Percentiles rank a stretch among this genome's conserved stretches.
Conservation (phyloP, 805 yeast species). For the Metschnikowia kunwiensis region DNA sequence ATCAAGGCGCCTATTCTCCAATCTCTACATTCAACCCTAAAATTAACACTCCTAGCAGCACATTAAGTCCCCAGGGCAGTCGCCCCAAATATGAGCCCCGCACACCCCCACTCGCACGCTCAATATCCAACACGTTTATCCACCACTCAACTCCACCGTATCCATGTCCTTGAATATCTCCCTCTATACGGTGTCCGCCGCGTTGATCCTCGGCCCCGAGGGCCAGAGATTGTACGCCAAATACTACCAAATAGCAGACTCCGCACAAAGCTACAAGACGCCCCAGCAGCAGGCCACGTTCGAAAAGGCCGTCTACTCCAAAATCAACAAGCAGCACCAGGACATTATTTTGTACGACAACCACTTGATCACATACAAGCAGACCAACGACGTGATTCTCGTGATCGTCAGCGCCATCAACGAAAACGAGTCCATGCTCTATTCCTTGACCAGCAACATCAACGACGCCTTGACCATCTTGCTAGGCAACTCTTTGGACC, state of each 20-base stretch:
- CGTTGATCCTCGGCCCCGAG: slow-evolving; percentile 74
- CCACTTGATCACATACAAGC: slow-evolving; percentile 82
- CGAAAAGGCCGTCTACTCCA: slow-evolving; percentile 67
- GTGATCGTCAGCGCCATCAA: slow-evolving; percentile 69
- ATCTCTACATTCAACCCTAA: no score
- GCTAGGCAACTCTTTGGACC: slow-evolving; percentile 69
- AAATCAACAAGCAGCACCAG: slow-evolving; percentile 75
- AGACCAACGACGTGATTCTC: slow-evolving; percentile 69
- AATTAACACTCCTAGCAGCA: no score
- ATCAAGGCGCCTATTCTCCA: no score
- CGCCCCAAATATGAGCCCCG: background rate
- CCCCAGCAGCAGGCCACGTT: slow-evolving; percentile 69
- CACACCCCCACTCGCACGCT: background rate
- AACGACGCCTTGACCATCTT: slow-evolving; percentile 79
- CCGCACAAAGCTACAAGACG: slow-evolving; percentile 39
- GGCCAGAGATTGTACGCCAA: slow-evolving; percentile 82
- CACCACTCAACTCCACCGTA: background rate
- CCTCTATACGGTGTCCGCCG: slow-evolving; percentile 78
- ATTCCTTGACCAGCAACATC: slow-evolving; percentile 71
- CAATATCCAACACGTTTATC: background rate
- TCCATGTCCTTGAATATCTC: slow-evolving; percentile 51
- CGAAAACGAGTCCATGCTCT: slow-evolving; percentile 83
- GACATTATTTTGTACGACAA: slow-evolving; percentile 80
- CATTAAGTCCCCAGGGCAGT: background rate
- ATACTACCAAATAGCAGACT: slow-evolving; percentile 61